phyloP scores from a whole-genome alignment of 768 basidiomycete genomes.

The Naematelia encephala region DNA sequence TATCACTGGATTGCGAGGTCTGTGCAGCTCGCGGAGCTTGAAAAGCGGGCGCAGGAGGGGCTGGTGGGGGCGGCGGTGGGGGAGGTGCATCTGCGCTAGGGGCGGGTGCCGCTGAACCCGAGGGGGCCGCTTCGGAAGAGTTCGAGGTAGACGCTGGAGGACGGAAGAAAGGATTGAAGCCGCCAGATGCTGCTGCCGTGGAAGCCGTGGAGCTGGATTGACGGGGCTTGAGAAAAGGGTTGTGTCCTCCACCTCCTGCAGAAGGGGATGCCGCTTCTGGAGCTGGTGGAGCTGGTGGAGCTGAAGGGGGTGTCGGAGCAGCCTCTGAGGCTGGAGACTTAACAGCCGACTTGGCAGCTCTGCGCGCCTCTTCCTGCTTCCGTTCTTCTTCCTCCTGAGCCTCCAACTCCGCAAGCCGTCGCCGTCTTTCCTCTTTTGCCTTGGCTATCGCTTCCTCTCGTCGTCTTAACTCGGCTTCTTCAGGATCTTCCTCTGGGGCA shows the following conservation, averaged over 20 bases:
- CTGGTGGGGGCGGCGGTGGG: slow-evolving; percentile 37
- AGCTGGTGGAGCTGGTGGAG: slow-evolving; percentile 49
- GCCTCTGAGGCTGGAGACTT: background rate
- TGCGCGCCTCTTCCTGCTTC: slow-evolving; percentile 55
- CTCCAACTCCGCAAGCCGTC: slow-evolving; percentile 58
- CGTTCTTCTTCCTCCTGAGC: slow-evolving; percentile 68
- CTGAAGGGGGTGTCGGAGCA: slow-evolving; percentile 12
- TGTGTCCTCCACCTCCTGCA: slow-evolving; percentile 32
- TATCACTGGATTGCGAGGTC: slow-evolving; percentile 42
- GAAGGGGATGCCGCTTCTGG: slow-evolving; percentile 42
- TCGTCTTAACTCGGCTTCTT: slow-evolving; percentile 67
- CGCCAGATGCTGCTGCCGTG: slow-evolving; percentile 53
- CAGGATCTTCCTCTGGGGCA: slow-evolving; percentile 61
- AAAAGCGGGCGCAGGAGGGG: slow-evolving; percentile 32
- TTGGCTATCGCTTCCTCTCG: slow-evolving; percentile 70
- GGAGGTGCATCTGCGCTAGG: slow-evolving; percentile 19
- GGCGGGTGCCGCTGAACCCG: slow-evolving; percentile 46
- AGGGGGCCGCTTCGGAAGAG: slow-evolving; percentile 50
- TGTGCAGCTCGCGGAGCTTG: slow-evolving; percentile 29
- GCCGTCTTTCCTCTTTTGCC: slow-evolving; percentile 64
- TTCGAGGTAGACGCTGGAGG: slow-evolving; percentile 36
- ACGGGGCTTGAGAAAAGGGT: slow-evolving; percentile 43
- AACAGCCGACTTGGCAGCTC: slow-evolving; percentile 29
- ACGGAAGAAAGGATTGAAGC: slow-evolving; percentile 75
- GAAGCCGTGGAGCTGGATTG: slow-evolving; percentile 27